A percentile compares a stretch with the other conserved stretches of the same genome.
Conservation (phyloP, 2,329 filamentous ascomycete genomes). For the Cadophora gregata region DNA sequence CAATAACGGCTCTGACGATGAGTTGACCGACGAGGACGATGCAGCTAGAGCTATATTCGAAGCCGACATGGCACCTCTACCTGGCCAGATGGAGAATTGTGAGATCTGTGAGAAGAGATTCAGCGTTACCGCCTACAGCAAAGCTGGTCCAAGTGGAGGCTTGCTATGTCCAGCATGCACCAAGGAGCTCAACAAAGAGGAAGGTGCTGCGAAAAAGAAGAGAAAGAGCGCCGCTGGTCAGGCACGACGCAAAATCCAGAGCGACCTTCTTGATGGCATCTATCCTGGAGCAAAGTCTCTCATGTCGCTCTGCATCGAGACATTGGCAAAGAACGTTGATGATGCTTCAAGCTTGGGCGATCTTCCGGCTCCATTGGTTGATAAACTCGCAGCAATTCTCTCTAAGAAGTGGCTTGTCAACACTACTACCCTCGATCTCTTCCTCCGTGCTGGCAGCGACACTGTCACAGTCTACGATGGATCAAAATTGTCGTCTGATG, state of each 20-base stretch:
- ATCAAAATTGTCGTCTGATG: constrained; percentile 71
- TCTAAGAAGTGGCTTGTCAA: constrained; percentile 65
- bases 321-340: constrained; percentile 65
- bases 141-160: constrained; percentile 80
- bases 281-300: constrained; percentile 71
- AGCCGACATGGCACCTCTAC: constrained; percentile 48
- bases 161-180: constrained; percentile 85
- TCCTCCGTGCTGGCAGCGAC: constrained; percentile 58
- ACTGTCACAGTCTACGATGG: constrained; percentile 63
- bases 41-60: constrained; percentile 57
- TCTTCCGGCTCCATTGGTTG: constrained; percentile 59
- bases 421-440: constrained; percentile 60
- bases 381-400: constrained; percentile 64
- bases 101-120: constrained; percentile 86
- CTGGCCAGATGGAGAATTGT: constrained; percentile 86
- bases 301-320: constrained; percentile 67
- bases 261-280: constrained; percentile 81
- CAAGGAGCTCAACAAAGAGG: constrained; percentile 72
- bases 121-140: constrained; percentile 89
- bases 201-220: constrained; percentile 62
- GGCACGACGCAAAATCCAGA: constrained; percentile 78
- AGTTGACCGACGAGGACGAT: constrained; percentile 53
- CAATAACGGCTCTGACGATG: constrained; percentile 51
- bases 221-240: constrained; percentile 58
- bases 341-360: constrained; percentile 67